A percentile compares a stretch with the other conserved stretches of the same genome.
Evolutionary conservation across 208 protist genomes (phyloP).

Genomic region (Trypanosoma grayi): DNA sequence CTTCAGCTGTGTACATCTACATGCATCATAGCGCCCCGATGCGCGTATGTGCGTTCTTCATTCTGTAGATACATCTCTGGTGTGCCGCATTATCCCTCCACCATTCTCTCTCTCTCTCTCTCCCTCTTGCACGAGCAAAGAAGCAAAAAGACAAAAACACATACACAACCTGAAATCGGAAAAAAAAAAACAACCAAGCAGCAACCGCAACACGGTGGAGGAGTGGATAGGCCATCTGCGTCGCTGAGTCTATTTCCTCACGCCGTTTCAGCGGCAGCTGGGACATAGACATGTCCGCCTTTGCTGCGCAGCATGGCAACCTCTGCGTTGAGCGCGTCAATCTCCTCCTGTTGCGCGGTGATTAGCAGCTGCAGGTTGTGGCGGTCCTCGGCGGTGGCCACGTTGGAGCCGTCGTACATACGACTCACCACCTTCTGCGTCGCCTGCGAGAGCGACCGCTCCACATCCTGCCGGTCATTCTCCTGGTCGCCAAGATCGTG

Average conservation of each 20-base stretch:
- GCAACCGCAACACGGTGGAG: too few relatives aligned
- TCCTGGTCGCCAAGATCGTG: constrained; percentile 83
- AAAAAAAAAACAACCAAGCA: background rate
- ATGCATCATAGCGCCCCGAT: too few relatives aligned
- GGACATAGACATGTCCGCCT: constrained; percentile 90
- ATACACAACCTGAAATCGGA: background rate
- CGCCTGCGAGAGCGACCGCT: constrained; percentile 62
- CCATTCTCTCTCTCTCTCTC: too few relatives aligned
- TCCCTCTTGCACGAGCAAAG: too few relatives aligned
- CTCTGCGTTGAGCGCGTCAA: constrained; percentile 91
- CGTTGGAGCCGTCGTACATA: constrained; percentile 54
- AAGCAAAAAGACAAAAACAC: too few relatives aligned
- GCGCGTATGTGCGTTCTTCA: too few relatives aligned
- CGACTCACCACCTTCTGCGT: constrained; percentile 70
- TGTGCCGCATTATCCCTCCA: too few relatives aligned
- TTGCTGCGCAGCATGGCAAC: constrained; percentile 92
- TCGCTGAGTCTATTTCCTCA: too few relatives aligned
- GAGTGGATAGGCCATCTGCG: too few relatives aligned
- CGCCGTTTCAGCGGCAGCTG: constrained; percentile 24
- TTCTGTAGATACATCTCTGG: too few relatives aligned
- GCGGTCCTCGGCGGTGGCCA: constrained; percentile 81
- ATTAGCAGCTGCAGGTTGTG: constrained; percentile 85
- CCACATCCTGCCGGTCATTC: constrained; percentile 70
- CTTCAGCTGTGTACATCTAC: too few relatives aligned
- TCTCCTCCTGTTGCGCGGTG: constrained; percentile 88